Percentiles rank a stretch among this genome's conserved stretches.
Conservation (phyloP, 768 basidiomycete genomes). For the Rhodosporidiobolus odoratus region DNA sequence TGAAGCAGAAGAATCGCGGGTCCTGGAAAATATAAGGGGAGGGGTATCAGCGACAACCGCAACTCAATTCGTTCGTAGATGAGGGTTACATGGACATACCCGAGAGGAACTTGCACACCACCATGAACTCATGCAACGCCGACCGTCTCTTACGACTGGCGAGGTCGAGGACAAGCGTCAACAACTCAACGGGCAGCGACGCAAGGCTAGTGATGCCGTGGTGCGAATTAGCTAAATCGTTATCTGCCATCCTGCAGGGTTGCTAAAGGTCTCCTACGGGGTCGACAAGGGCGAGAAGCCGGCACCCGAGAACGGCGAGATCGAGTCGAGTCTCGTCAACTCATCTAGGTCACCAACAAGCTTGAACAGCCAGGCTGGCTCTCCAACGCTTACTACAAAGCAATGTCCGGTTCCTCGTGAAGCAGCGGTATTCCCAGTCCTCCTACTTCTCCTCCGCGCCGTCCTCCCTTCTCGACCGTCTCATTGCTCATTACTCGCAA, state of each 20-base stretch:
- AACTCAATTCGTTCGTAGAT: not conserved
- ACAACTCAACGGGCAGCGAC: not conserved
- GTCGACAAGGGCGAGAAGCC: too few relatives aligned
- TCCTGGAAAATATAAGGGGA: not conserved
- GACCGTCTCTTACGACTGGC: fast-evolving
- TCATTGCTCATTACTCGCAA: not conserved
- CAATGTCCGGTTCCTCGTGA: not conserved
- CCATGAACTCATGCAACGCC: not conserved
- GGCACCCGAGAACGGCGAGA: too few relatives aligned
- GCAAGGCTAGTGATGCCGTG: not conserved
- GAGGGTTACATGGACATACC: not conserved
- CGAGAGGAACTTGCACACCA: not conserved
- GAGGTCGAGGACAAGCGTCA: not conserved
- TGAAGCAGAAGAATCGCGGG: not conserved
- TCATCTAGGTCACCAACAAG: not conserved
- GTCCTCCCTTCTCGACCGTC: not conserved
- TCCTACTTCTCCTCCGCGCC: not conserved
- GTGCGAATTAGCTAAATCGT: not conserved
- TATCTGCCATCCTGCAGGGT: too few relatives aligned
- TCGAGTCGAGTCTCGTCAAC: not conserved
- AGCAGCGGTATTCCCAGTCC: not conserved
- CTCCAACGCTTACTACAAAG: not conserved
- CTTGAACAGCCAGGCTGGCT: not conserved
- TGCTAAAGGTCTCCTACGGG: too few relatives aligned
- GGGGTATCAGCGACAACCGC: not conserved